phyloP scores from a whole-genome alignment of 768 basidiomycete species.

The Chalciporus chontae region DNA sequence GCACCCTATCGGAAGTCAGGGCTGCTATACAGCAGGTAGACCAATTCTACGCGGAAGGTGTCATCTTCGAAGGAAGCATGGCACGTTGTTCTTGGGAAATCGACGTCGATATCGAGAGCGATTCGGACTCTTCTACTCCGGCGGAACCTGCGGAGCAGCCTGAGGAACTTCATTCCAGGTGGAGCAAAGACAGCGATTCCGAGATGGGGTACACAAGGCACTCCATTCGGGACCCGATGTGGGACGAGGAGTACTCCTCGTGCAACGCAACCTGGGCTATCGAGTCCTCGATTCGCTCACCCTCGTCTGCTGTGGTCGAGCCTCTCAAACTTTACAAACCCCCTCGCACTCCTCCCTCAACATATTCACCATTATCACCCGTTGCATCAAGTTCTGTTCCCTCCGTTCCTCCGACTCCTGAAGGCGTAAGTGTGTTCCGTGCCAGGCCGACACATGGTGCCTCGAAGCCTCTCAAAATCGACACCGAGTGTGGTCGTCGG shows the following conservation, averaged over 20 bases:
- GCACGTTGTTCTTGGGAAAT: conserved; percentile 77
- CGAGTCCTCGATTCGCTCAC: conserved; percentile 49
- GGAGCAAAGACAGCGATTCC: conserved; percentile 51
- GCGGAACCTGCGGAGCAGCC: conserved; percentile 37
- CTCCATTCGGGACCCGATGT: conserved; percentile 28
- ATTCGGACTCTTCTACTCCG: conserved; percentile 54
- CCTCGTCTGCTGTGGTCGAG: conserved; percentile 35
- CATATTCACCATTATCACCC: conserved; percentile 46
- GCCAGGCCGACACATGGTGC: conserved; percentile 32
- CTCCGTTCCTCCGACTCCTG: conserved; percentile 59
- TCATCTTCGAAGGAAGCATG: conserved; percentile 77
- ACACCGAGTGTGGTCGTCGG: conserved; percentile 44
- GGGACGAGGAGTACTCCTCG: conserved; percentile 37
- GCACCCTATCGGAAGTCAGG: conserved; percentile 48
- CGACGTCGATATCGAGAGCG: conserved; percentile 60
- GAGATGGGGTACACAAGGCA: conserved; percentile 33
- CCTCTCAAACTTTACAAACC: conserved; percentile 43
- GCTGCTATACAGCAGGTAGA: conserved; percentile 51
- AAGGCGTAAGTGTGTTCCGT: conserved; percentile 42
- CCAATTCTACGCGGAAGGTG: conserved; percentile 71
- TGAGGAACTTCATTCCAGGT: conserved; percentile 46
- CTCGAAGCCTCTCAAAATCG: conserved; percentile 52
- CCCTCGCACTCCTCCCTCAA: conserved; percentile 47
- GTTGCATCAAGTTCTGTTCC: conserved; percentile 35
- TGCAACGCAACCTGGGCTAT: conserved; percentile 55